These are phyloP conservation scores for Bondarzewia mesenterica DNA, from an alignment of 1,284 basidiomycete species.

Conservation along the genomic window DNA sequence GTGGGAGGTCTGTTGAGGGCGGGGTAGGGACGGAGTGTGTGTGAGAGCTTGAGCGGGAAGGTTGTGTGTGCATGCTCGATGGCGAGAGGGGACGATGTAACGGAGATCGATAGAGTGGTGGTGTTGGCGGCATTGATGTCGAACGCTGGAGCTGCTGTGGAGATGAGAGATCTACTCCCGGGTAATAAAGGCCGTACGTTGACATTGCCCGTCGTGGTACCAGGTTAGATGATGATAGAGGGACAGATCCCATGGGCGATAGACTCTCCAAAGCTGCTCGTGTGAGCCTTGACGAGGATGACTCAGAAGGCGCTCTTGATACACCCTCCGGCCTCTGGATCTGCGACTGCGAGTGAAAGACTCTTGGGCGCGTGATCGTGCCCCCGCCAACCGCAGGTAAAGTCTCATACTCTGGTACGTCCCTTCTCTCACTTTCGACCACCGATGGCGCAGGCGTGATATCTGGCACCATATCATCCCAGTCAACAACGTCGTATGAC, in stretches of 20 bases:
- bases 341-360: constrained; percentile 50
- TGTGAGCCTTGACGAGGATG: constrained; percentile 11
- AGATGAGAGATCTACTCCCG: constrained; percentile 15
- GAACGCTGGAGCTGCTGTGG: constrained; percentile 19
- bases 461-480: constrained; percentile 47
- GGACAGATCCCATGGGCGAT: not conserved
- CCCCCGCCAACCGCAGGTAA: constrained; percentile 63
- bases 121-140: constrained; percentile 22
- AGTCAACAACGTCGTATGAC: constrained; percentile 40
- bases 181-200: constrained; percentile 25
- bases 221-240: not conserved
- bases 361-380: constrained; percentile 49
- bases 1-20: constrained; percentile 20
- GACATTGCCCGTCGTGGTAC: constrained; percentile 14
- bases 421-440: constrained; percentile 14
- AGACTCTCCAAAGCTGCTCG: constrained; percentile 8
- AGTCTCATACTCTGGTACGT: constrained; percentile 27
- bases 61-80: constrained; percentile 20
- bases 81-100: constrained; percentile 20
- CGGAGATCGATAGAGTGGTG: constrained; percentile 21
- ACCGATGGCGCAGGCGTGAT: constrained; percentile 24
- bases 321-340: constrained; percentile 18
- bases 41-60: constrained; percentile 24
- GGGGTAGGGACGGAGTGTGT: constrained; percentile 25
- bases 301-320: constrained; percentile 6